Percentiles rank a stretch among this genome's conserved stretches.
These are phyloP conservation scores for Verticillium longisporum DNA, from an alignment of 2,329 filamentous ascomycete species.

Conservation along the genomic window DNA sequence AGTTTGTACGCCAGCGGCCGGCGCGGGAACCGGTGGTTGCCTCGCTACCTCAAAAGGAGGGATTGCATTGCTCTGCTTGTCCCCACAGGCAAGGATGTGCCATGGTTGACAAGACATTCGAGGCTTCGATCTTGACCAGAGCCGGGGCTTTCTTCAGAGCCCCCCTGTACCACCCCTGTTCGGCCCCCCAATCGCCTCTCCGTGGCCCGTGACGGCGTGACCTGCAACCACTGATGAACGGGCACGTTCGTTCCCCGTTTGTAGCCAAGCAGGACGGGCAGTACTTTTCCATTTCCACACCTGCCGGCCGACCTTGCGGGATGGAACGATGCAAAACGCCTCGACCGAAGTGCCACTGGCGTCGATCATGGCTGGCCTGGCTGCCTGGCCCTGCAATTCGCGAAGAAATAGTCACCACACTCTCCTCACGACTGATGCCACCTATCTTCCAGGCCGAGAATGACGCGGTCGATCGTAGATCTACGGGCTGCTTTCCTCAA, in stretches of 20 bases:
- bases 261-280: not conserved
- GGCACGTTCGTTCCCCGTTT: not conserved
- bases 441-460: too few relatives aligned
- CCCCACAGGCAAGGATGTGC: not conserved
- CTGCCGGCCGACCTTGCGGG: not conserved
- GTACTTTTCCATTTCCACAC: not conserved
- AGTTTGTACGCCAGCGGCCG: not conserved
- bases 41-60: not conserved
- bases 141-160: constrained; percentile 14
- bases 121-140: constrained; percentile 13
- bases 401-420: too few relatives aligned
- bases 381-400: not conserved
- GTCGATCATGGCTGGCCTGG: not conserved
- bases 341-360: not conserved
- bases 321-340: not conserved
- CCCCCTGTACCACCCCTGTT: not conserved
- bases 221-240: not conserved
- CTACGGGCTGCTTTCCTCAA: too few relatives aligned
- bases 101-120: not conserved
- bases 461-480: too few relatives aligned
- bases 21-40: not conserved
- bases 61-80: not conserved
- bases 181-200: not conserved
- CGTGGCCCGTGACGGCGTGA: not conserved
- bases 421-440: too few relatives aligned